Percentiles rank a stretch among this genome's conserved stretches.
phyloP scores from a whole-genome alignment of 2,329 filamentous ascomycete species.

The Albophoma yamanashiensis region DNA sequence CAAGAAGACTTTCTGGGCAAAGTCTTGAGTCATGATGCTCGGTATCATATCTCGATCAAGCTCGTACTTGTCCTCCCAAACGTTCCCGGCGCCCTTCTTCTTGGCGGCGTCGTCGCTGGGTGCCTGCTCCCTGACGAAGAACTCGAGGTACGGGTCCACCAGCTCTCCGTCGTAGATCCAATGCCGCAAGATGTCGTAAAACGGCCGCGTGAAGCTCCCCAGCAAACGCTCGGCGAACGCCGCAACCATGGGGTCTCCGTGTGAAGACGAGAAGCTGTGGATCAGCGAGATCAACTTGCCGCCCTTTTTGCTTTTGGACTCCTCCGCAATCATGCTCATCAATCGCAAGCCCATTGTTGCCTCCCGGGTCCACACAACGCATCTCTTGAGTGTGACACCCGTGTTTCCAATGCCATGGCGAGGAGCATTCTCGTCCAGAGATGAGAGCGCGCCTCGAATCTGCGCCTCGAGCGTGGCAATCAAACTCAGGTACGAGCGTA shows the following conservation, averaged over 20 bases:
- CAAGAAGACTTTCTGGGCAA: conserved; percentile 91
- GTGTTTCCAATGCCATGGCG: conserved; percentile 68
- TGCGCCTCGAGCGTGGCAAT: conserved; percentile 90
- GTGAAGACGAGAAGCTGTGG: conserved; percentile 83
- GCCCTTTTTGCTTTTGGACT: conserved; percentile 71
- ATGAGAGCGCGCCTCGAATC: conserved; percentile 70
- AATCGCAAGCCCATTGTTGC: conserved; percentile 90
- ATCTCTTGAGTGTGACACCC: conserved; percentile 88
- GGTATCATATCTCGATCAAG: conserved; percentile 79
- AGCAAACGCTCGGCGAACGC: conserved; percentile 86
- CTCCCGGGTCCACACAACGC: conserved; percentile 94
- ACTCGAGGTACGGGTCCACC: conserved; percentile 90
- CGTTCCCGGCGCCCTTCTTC: conserved; percentile 63
- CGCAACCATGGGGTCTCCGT: conserved; percentile 90
- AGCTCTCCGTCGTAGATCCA: conserved; percentile 99
- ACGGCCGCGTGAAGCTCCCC: conserved; percentile 78
- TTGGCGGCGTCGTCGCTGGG: conserved; percentile 34
- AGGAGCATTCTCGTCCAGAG: conserved; percentile 57
- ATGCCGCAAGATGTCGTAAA: conserved; percentile 89
- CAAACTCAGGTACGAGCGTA: conserved; percentile 80
- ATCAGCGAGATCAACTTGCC: conserved; percentile 91
- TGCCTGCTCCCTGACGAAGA: conserved; percentile 83
- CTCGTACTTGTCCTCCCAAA: conserved; percentile 97
- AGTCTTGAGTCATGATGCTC: conserved; percentile 84
- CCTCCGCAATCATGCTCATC: conserved; percentile 90